phyloP scores from a whole-genome alignment of 164 flowering plant species.

The Vitis vinifera region DNA sequence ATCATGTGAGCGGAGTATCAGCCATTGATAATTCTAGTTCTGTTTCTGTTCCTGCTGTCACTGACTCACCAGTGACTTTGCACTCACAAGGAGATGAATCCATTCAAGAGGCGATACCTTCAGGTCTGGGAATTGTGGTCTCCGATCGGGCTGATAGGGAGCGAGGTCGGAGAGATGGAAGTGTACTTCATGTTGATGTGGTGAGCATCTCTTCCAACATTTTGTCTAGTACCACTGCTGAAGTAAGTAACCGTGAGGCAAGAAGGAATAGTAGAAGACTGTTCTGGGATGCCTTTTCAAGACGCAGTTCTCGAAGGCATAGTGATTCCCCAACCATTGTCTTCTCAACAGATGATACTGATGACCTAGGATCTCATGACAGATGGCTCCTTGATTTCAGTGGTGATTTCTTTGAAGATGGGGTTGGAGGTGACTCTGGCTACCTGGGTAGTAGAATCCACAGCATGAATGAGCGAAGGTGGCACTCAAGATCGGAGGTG shows the following conservation, averaged over 20 bases:
- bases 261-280: conserved; percentile 70
- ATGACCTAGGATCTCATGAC: conserved; percentile 49
- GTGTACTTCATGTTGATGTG: conserved; percentile 57
- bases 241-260: conserved; percentile 46
- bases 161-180: conserved; percentile 37
- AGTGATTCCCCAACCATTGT: conserved; percentile 48
- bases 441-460: conserved; percentile 44
- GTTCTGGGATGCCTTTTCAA: conserved; percentile 86
- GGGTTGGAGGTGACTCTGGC: conserved; percentile 43
- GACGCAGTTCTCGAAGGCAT: conserved; percentile 65
- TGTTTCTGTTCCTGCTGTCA: conserved; percentile 25
- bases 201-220: conserved; percentile 56
- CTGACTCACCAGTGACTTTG: conserved; percentile 27
- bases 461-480: conserved; percentile 38
- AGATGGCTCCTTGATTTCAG: conserved; percentile 73
- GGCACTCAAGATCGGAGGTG: conserved; percentile 79
- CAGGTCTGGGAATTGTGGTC: conserved; percentile 40
- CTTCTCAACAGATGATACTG: conserved; percentile 51
- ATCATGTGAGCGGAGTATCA: conserved; percentile 21
- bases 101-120: conserved; percentile 33
- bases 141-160: conserved; percentile 51
- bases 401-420: conserved; percentile 51
- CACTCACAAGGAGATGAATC: conserved; percentile 36
- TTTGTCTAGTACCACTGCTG: conserved; percentile 36
- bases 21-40: conserved; percentile 22